Evolutionary conservation across 257 asterid species (phyloP).

Genomic region (Salvia rosmarinus): DNA sequence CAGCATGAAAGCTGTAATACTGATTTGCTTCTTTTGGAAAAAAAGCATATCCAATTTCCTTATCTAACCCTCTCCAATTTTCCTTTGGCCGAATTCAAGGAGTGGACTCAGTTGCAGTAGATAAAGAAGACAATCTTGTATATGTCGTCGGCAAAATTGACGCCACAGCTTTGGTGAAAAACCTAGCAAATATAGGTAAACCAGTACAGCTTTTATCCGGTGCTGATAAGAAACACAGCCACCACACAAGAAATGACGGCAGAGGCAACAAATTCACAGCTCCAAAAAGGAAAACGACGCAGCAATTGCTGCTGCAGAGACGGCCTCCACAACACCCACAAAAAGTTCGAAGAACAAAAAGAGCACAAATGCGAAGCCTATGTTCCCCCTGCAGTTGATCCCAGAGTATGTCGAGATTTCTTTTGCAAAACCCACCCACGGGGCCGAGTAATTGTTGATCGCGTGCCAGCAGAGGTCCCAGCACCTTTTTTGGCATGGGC

Average conservation of each 20-base stretch:
- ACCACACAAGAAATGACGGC: neutral
- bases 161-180: slow-evolving; percentile 25
- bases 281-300: slow-evolving; percentile 3
- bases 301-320: slow-evolving; percentile 26
- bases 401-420: slow-evolving; percentile 30
- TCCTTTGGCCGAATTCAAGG: slow-evolving; percentile 25
- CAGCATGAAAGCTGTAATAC: neutral
- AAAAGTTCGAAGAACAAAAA: slow-evolving; percentile 25
- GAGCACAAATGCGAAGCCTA: slow-evolving; percentile 42
- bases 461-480: slow-evolving; percentile 27
- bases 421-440: slow-evolving; percentile 39
- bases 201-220: slow-evolving; percentile 28
- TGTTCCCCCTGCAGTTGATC: slow-evolving; percentile 4
- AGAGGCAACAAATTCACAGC: neutral
- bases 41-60: neutral
- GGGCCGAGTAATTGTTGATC: slow-evolving; percentile 2
- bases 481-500: slow-evolving; percentile 21
- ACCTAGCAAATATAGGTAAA: slow-evolving; percentile 33
- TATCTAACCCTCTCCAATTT: neutral
- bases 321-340: slow-evolving; percentile 3
- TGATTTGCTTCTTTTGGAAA: neutral
- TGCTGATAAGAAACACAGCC: neutral
- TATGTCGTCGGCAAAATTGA: slow-evolving; percentile 32
- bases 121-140: slow-evolving; percentile 31
- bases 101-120: slow-evolving; percentile 26